Conservation (phyloP, 192 early-diverging fungal species). For the Dispira simplex region DNA sequence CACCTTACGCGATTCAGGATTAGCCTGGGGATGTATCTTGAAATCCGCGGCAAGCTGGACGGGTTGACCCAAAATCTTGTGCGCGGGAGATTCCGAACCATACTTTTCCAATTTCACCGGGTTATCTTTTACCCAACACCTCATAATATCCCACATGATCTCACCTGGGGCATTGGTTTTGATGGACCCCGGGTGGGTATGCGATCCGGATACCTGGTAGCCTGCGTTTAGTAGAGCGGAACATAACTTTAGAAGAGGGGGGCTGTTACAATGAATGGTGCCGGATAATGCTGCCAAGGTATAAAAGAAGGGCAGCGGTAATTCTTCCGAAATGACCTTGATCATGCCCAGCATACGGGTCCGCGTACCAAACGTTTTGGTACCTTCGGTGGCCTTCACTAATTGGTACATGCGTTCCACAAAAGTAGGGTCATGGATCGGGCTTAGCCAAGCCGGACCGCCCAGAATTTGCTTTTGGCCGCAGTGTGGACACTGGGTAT, state of each 20-base stretch:
- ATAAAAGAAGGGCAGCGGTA: slow-evolving; percentile 72
- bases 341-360: slow-evolving; percentile 93
- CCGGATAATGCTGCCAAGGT: slow-evolving; percentile 46
- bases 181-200: slow-evolving; percentile 60
- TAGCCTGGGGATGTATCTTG: slow-evolving; percentile 46
- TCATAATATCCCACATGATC: slow-evolving; percentile 89
- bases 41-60: slow-evolving; percentile 47
- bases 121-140: slow-evolving; percentile 51
- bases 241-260: slow-evolving; percentile 45
- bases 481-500: slow-evolving; percentile 56
- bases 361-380: slow-evolving; percentile 50
- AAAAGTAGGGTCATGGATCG: slow-evolving; percentile 75
- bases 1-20: slow-evolving; percentile 56
- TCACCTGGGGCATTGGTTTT: slow-evolving; percentile 84
- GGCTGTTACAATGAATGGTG: slow-evolving; percentile 56
- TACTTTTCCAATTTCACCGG: slow-evolving; percentile 52
- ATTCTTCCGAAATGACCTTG: slow-evolving; percentile 68
- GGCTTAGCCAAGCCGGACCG: slow-evolving; percentile 80
- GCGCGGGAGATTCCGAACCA: slow-evolving; percentile 44
- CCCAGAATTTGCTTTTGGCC: slow-evolving; percentile 49
- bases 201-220: slow-evolving; percentile 75
- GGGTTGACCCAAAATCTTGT: slow-evolving; percentile 33
- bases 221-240: slow-evolving; percentile 88
- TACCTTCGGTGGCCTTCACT: slow-evolving; percentile 28
- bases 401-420: slow-evolving; percentile 50